Percentiles rank a stretch among this genome's conserved stretches.
phyloP scores from a whole-genome alignment of 169 alveolate species.

The Cryptosporidium sp. region DNA sequence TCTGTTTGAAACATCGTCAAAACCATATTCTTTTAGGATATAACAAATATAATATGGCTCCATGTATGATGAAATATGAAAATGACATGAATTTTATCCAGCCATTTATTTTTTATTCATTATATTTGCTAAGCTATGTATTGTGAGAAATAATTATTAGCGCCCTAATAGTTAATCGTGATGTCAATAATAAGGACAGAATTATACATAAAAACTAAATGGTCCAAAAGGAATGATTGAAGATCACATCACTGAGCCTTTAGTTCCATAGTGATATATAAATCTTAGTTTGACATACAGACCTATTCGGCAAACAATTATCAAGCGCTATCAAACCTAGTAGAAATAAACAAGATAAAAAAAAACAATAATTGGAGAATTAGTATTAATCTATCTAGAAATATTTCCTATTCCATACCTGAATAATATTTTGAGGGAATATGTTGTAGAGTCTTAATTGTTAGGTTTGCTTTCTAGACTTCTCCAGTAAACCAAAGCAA shows the following conservation, averaged over 20 bases:
- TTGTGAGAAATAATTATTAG: background rate
- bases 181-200: background rate
- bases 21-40: slow-evolving; percentile 41
- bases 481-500: slow-evolving; percentile 38
- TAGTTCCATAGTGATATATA: too few species aligned
- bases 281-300: background rate
- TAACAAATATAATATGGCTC: slow-evolving; percentile 32
- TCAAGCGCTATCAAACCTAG: background rate
- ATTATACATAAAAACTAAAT: background rate
- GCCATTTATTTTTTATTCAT: slow-evolving; percentile 6
- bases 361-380: background rate
- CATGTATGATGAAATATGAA: background rate
- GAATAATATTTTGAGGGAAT: background rate
- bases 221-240: background rate
- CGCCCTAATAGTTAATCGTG: background rate
- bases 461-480: slow-evolving; percentile 4
- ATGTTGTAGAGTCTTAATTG: background rate
- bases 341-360: background rate
- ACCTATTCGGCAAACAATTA: too few species aligned
- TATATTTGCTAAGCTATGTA: background rate
- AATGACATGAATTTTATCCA: background rate
- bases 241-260: background rate
- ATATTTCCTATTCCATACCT: background rate
- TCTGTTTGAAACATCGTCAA: slow-evolving; percentile 47
- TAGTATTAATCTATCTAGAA: slow-evolving; percentile 4